A percentile compares a stretch with the other conserved stretches of the same genome.
Conservation (phyloP, 768 basidiomycete genomes). For the Melanogaster broomeanus region DNA sequence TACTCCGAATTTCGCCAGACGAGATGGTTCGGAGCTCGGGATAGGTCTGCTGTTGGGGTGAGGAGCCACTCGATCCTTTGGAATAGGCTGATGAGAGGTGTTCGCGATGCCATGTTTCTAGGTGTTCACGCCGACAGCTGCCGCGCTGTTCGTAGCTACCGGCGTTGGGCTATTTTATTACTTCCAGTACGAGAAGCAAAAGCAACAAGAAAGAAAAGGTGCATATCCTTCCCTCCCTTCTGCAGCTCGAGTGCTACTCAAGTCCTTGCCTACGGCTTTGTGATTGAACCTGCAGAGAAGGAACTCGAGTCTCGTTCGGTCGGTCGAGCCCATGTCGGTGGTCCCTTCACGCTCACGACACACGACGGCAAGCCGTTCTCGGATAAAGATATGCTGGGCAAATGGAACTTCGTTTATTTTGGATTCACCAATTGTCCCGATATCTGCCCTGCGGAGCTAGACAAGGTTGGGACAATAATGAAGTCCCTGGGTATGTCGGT, state of each 20-base stretch:
- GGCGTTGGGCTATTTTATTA: slow-evolving; percentile 85
- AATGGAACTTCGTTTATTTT: slow-evolving; percentile 93
- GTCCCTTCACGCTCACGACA: slow-evolving; percentile 78
- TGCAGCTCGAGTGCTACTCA: neutral
- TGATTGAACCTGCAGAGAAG: slow-evolving; percentile 50
- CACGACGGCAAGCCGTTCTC: slow-evolving; percentile 73
- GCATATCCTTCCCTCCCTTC: slow-evolving; percentile 24
- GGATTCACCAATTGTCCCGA: slow-evolving; percentile 99
- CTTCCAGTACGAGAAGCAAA: slow-evolving; percentile 84
- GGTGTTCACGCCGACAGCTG: slow-evolving; percentile 93
- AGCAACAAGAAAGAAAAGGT: slow-evolving; percentile 78
- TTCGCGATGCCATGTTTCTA: slow-evolving; percentile 31
- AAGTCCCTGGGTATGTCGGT: slow-evolving; percentile 62
- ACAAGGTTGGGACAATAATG: slow-evolving; percentile 86
- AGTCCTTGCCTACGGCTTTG: neutral
- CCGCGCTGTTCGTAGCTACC: slow-evolving; percentile 78
- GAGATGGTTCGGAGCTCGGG: slow-evolving; percentile 27
- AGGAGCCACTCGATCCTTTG: slow-evolving; percentile 1
- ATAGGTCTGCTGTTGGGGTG: slow-evolving; percentile 38
- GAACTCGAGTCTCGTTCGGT: slow-evolving; percentile 72
- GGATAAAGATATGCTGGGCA: slow-evolving; percentile 80
- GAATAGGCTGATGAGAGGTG: neutral
- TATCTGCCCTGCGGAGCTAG: slow-evolving; percentile 97
- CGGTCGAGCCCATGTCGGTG: slow-evolving; percentile 88
- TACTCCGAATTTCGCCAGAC: slow-evolving; percentile 21